Evolutionary conservation across 495 filamentous ascomycete genomes (phyloP).

Genomic region (Cercophora sp.): DNA sequence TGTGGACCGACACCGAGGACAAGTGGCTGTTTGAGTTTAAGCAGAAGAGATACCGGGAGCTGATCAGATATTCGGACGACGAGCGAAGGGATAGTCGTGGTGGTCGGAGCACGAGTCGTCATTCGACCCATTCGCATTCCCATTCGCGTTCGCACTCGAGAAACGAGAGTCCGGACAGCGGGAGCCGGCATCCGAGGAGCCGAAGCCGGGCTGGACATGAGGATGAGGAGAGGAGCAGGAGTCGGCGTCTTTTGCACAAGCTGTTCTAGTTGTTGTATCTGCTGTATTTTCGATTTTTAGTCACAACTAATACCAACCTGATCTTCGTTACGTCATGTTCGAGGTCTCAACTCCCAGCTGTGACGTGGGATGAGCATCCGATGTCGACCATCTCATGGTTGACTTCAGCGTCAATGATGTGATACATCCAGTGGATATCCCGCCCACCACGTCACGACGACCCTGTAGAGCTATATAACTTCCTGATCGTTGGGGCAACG

Average conservation of each 20-base stretch:
- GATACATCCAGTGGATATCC: too few relatives aligned
- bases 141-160: not conserved
- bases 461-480: too few relatives aligned
- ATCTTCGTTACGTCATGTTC: too few relatives aligned
- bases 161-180: not conserved
- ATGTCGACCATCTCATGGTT: too few relatives aligned
- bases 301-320: too few relatives aligned
- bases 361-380: too few relatives aligned
- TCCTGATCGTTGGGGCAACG: too few relatives aligned
- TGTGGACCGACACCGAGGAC: constrained; percentile 20
- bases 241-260: not conserved
- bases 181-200: constrained; percentile 2
- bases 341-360: too few relatives aligned
- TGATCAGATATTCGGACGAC: constrained; percentile 21
- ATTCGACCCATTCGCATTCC: not conserved
- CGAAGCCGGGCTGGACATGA: constrained; percentile 1
- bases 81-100: not conserved
- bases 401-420: too few relatives aligned
- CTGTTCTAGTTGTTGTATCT: too few relatives aligned
- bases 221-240: not conserved
- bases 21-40: constrained; percentile 21
- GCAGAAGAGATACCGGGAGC: constrained; percentile 17
- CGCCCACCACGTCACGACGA: too few relatives aligned
- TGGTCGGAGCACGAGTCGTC: not conserved
- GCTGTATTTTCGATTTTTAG: too few relatives aligned